Evolutionary conservation across 2,329 filamentous ascomycete species (phyloP), one percentile per base, ranked within the genome.

Genomic region (Colletotrichum euphorbiae): DNA sequence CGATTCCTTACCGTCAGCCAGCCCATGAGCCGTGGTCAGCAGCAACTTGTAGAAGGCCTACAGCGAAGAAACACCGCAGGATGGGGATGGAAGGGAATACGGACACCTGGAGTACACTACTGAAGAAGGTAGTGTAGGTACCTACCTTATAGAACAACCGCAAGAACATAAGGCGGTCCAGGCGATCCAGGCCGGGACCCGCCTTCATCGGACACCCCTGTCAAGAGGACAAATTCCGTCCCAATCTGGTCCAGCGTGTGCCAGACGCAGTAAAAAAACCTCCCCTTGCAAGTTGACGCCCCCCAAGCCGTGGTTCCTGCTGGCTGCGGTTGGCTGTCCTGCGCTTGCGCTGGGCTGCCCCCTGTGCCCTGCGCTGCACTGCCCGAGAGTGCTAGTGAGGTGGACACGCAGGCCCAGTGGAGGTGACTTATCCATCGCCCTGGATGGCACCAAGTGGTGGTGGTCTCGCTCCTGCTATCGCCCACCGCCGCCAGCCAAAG

Each of bases 361-460:
- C 60, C 65, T 64, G 65, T 68, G 60, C 52, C 45, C 45, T 21
- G 52, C 24, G 52, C 42, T 66, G 66, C 61, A 69, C 66, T 69
- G 66, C 66, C 66, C 48, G 33, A 17, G 46, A 59, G 46, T 54
- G 28, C 31, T 60, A 50, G 42, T 62, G 40, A 58, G 51, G 33
- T 55, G 33, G 31, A 17, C 33, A 48, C 2, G 45, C 17, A 19
- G 12, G n/a, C 17, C n/a, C 17, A n/a, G 50, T 46, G 17, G 19
- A 19, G 24, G 33, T 28, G 28, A 52, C 15, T 11, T 52, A n/a
- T 28, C 28, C 33, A 52, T 15, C 36, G 36, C 46, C 46, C 42
- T 28, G 24, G 24, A 28, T 28, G 24, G 58, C 42, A 40, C 28
- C 24, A 50, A 28, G 9, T 38, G 36, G 36, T 38, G 36, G 36